Evolutionary conservation across 164 flowering plant genomes (phyloP).

Genomic region (Dillenia suffruticosa): DNA sequence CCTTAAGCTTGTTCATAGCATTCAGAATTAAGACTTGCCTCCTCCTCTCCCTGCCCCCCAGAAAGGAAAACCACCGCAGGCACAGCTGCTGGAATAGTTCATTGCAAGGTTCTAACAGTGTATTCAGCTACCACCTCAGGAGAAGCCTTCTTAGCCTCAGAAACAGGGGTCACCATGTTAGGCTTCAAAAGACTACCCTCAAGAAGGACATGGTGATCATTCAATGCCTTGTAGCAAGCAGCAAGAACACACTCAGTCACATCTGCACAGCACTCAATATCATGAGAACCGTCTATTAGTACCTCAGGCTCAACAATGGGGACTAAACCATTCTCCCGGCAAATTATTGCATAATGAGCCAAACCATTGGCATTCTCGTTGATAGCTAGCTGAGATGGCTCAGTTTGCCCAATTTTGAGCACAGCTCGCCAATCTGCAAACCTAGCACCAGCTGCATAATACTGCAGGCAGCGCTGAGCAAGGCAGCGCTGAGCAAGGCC

Average conservation of each 20-base stretch:
- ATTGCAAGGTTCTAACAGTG: slow-evolving; percentile 38
- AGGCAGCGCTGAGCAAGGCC: slow-evolving; percentile 47
- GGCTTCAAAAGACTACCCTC: slow-evolving; percentile 52
- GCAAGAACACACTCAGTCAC: slow-evolving; percentile 53
- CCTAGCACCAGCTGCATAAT: slow-evolving; percentile 42
- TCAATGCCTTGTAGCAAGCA: slow-evolving; percentile 53
- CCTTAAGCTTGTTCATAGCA: slow-evolving; percentile 48
- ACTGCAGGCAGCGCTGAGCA: slow-evolving; percentile 40
- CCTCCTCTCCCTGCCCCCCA: slow-evolving; percentile 52
- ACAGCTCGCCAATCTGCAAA: slow-evolving; percentile 54
- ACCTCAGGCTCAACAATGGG: slow-evolving; percentile 62
- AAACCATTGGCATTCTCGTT: slow-evolving; percentile 50
- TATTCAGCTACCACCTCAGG: slow-evolving; percentile 47
- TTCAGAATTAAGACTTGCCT: slow-evolving; percentile 47
- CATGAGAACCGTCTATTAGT: slow-evolving; percentile 47
- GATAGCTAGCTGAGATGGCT: slow-evolving; percentile 47
- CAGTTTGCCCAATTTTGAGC: slow-evolving; percentile 41
- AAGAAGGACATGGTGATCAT: slow-evolving; percentile 44
- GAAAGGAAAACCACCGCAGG: slow-evolving; percentile 49
- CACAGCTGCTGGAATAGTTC: slow-evolving; percentile 43
- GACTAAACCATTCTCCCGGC: slow-evolving; percentile 53
- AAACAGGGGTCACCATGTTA: slow-evolving; percentile 55
- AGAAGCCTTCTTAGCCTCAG: slow-evolving; percentile 39
- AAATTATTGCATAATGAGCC: slow-evolving; percentile 56
- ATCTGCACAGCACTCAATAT: slow-evolving; percentile 40